Conservation (phyloP, 2,329 filamentous ascomycete genomes). For the Nothomitra cinnamomea region DNA sequence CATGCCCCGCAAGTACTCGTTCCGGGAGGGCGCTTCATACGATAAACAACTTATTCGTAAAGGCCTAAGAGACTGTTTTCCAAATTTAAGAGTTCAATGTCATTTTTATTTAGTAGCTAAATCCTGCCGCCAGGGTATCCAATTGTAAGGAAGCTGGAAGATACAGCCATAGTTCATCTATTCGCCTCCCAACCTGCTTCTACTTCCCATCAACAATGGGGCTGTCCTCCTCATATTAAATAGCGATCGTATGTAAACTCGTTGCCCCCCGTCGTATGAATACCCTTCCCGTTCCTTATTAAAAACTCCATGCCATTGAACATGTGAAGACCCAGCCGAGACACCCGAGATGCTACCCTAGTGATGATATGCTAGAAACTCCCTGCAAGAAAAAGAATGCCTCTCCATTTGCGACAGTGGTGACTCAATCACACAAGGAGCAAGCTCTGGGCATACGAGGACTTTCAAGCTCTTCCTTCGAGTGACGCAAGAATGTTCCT, state of each 20-base stretch:
- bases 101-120: not conserved
- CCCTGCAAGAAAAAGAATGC: not conserved
- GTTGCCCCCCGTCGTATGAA: not conserved
- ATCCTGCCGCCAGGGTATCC: not conserved
- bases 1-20: no score
- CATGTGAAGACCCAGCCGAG: not conserved
- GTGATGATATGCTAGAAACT: not conserved
- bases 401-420: not conserved
- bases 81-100: no score
- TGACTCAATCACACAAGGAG: not conserved
- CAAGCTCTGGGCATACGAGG: not conserved
- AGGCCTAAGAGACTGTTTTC: no score
- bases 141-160: not conserved
- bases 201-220: no score
- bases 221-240: no score
- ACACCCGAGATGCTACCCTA: slow-evolving; percentile 1
- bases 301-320: not conserved
- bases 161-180: not conserved
- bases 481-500: slow-evolving; percentile 34
- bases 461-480: slow-evolving; percentile 12
- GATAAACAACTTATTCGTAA: no score
- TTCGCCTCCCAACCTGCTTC: not conserved
- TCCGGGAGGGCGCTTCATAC: no score
- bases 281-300: not conserved
- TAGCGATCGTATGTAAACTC: no score